Conservation (phyloP, 2,329 filamentous ascomycete genomes). For the Aspergillus pseudotamarii region DNA sequence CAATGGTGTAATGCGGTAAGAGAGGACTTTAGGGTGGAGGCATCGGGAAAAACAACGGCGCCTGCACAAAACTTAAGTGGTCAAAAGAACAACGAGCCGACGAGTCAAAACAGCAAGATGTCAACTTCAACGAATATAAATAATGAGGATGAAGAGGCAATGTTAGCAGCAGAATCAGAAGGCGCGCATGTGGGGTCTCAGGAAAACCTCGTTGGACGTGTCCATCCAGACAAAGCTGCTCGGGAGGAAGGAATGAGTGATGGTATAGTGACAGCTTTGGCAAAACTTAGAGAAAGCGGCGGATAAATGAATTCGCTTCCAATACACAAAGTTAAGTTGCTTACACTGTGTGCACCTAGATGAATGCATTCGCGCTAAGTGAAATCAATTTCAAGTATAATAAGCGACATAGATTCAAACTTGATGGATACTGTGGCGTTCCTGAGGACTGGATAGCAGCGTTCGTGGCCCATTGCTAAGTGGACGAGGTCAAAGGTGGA, state of each 20-base stretch:
- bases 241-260: constrained; percentile 55
- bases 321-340: neutral
- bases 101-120: constrained; percentile 23
- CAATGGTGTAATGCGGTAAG: constrained; percentile 80
- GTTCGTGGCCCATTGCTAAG: neutral
- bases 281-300: constrained; percentile 52
- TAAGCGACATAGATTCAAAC: neutral
- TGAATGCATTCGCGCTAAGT: neutral
- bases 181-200: constrained; percentile 26
- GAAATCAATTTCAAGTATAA: neutral
- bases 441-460: neutral
- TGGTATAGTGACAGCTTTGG: constrained; percentile 61
- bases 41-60: constrained; percentile 62
- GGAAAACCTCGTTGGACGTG: constrained; percentile 17
- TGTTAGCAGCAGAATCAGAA: constrained; percentile 38
- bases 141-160: constrained; percentile 54
- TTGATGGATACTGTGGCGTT: neutral
- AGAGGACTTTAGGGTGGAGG: constrained; percentile 79
- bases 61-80: constrained; percentile 27
- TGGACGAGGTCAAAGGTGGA: neutral
- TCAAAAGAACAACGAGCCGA: constrained; percentile 31
- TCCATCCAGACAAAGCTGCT: constrained; percentile 16
- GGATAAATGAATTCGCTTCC: constrained; percentile 22
- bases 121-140: constrained; percentile 22
- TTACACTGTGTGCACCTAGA: neutral